Evolutionary conservation across 2,329 filamentous ascomycete species (phyloP).

Genomic region (Neofusicoccum sp.): DNA sequence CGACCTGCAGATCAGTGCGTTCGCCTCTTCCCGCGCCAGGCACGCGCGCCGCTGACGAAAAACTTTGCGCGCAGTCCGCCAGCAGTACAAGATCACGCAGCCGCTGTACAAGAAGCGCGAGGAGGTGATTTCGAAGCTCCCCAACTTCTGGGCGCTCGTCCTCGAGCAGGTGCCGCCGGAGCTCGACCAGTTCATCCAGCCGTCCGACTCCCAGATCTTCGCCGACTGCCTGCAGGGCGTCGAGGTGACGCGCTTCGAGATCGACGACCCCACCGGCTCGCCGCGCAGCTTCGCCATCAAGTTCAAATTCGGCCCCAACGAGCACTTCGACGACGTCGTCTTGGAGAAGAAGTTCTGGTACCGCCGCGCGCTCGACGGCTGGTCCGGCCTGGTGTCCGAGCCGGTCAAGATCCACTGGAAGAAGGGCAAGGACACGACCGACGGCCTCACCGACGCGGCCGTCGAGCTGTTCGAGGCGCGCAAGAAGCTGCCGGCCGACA

Average conservation of each 20-base stretch:
- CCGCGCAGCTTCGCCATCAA: conserved; percentile 71
- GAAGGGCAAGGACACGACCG: conserved; percentile 74
- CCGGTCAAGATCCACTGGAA: conserved; percentile 82
- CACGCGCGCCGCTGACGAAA: not conserved
- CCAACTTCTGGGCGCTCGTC: conserved; percentile 92
- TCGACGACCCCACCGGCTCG: conserved; percentile 66
- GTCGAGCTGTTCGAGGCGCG: conserved; percentile 64
- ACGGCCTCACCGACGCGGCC: conserved; percentile 73
- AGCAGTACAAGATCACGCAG: conserved; percentile 65
- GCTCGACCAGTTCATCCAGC: conserved; percentile 84
- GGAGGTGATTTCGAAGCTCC: conserved; percentile 67
- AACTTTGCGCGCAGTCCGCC: conserved; percentile 58
- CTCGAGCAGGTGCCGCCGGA: conserved; percentile 83
- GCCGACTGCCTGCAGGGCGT: conserved; percentile 66
- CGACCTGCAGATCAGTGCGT: conserved; percentile 79
- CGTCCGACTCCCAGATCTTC: conserved; percentile 72
- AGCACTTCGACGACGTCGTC: conserved; percentile 73
- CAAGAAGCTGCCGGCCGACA: conserved; percentile 28
- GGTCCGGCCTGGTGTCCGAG: conserved; percentile 78
- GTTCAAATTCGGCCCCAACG: conserved; percentile 78
- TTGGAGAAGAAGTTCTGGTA: conserved; percentile 93
- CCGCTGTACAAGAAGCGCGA: conserved; percentile 76
- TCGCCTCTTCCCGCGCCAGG: not conserved
- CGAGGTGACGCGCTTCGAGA: conserved; percentile 76
- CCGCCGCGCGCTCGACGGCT: conserved; percentile 66